phyloP scores from a whole-genome alignment of 441 rosid genomes.

The Gossypium schwendimanii region DNA sequence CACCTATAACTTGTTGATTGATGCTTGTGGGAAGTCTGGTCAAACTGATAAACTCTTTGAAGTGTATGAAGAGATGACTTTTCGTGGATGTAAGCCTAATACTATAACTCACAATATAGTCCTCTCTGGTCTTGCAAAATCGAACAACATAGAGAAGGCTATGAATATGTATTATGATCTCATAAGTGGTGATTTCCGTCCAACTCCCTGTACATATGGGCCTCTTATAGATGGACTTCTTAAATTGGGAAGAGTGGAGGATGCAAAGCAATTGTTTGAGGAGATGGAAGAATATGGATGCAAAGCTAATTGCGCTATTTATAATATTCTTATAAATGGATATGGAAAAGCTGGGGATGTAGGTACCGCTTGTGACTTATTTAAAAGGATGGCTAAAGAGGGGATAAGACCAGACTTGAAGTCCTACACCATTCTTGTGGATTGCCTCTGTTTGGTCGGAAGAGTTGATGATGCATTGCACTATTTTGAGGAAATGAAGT shows the following conservation, averaged over 20 bases:
- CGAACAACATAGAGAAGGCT: constrained; percentile 53
- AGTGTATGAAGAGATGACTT: constrained; percentile 57
- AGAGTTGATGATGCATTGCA: constrained; percentile 69
- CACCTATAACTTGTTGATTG: constrained; percentile 70
- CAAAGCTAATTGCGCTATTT: constrained; percentile 76
- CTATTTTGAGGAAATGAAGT: constrained; percentile 62
- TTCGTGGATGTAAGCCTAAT: constrained; percentile 50
- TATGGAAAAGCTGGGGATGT: constrained; percentile 71
- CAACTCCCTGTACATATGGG: constrained; percentile 78
- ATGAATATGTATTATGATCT: constrained; percentile 68
- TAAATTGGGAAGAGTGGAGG: constrained; percentile 56
- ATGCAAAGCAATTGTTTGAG: constrained; percentile 62
- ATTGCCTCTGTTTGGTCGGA: constrained; percentile 57
- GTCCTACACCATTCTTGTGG: constrained; percentile 73
- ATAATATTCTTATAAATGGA: constrained; percentile 82
- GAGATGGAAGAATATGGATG: constrained; percentile 75
- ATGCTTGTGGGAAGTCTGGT: constrained; percentile 63
- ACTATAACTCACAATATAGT: constrained; percentile 75
- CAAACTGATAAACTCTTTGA: constrained; percentile 41
- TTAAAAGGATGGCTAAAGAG: constrained; percentile 60
- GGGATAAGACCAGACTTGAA: constrained; percentile 87
- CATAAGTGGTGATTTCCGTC: constrained; percentile 60
- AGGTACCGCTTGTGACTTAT: constrained; percentile 57
- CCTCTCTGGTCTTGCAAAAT: constrained; percentile 61
- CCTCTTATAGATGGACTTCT: constrained; percentile 76